Base-by-base conservation (phyloP, 306 rosid genomes). In the Hippophae rhamnoides region DNA sequence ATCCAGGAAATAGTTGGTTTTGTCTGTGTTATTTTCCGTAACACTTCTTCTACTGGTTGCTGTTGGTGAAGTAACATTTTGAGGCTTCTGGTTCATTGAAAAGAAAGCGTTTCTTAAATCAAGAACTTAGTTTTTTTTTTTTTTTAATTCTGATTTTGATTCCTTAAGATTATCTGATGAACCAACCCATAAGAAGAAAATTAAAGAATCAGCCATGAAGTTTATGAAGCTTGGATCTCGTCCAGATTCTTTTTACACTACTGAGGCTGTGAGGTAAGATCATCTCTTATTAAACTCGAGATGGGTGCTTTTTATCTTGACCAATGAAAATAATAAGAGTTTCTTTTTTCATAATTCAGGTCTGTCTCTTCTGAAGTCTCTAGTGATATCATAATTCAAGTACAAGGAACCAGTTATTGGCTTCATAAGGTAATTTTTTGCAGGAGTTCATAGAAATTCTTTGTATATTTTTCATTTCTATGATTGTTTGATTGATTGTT, bases 161-260 rank as follows among this genome's bases (percentile, higher is more conserved):
- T 66, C 74, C 71, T 78, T 54, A 66, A 56, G 41, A 73, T 6
- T 8, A 62, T 72, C 74, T 64, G 78, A 74, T 67, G 70, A 70
- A 64, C 72, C 49, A 70, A 64, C 72, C 49, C 61, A 56, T 77
- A 68, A 76, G 74, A 47, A 75, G 67, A 59, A 49, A 41, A 31
- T 57, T 44, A 63, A 62, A 68, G 75, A 57, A 56, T 64, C 45
- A 76, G 64, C 44, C 88, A 93, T 93, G 99, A 93, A 93, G 95
- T 93, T 93, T 69, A 93, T 93, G 99, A 93, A 93, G 74, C 94
- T 93, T 26, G 99, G 99, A 80, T 88, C 97, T 72, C 82, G 94
- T 61, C 97, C 97, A 9, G 99, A 93, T 77, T 86, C 94, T 71
- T 93, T 93, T 84, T 82, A 78, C 74, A 78, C 93, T 48, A 43